Percentiles rank a stretch among this genome's conserved stretches.
These are phyloP conservation scores for Neurospora crassa DNA, from an alignment of 2,329 filamentous ascomycete genomes.

Conservation along the genomic window DNA sequence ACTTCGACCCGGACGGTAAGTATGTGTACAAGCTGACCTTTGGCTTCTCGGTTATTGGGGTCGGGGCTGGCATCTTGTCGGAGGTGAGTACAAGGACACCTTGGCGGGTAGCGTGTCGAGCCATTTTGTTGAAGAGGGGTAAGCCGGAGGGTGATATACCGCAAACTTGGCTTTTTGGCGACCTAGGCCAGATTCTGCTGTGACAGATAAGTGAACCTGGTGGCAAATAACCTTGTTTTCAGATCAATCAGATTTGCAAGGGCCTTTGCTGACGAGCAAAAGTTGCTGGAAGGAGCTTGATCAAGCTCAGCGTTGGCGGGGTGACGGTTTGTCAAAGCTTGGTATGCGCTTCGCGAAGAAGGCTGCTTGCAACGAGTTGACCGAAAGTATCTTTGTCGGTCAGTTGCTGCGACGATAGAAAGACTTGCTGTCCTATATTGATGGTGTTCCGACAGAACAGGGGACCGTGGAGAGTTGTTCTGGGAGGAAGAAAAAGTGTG, in stretches of 20 bases:
- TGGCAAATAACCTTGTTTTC: neutral
- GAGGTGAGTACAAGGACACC: neutral
- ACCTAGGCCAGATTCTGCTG: neutral
- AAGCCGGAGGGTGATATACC: neutral
- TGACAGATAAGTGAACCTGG: neutral
- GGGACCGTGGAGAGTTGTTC: neutral
- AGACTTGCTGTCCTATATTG: neutral
- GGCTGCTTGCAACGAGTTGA: neutral
- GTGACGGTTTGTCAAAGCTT: neutral
- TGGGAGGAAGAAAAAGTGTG: neutral
- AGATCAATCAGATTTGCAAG: neutral
- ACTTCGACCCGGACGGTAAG: slow-evolving; percentile 19
- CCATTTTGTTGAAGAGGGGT: neutral
- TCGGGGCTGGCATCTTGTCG: neutral
- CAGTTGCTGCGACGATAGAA: neutral
- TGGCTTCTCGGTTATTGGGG: slow-evolving; percentile 1
- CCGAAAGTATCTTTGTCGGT: neutral
- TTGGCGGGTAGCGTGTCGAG: neutral
- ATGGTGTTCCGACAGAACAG: neutral
- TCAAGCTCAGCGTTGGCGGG: neutral
- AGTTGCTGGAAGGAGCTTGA: neutral
- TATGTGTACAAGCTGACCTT: slow-evolving; percentile 28
- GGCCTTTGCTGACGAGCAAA: neutral
- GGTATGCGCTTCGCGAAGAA: neutral
- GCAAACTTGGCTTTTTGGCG: neutral